These are phyloP conservation scores for Bruguiera gymnorhiza DNA, from an alignment of 345 rosid species.

Conservation along the genomic window DNA sequence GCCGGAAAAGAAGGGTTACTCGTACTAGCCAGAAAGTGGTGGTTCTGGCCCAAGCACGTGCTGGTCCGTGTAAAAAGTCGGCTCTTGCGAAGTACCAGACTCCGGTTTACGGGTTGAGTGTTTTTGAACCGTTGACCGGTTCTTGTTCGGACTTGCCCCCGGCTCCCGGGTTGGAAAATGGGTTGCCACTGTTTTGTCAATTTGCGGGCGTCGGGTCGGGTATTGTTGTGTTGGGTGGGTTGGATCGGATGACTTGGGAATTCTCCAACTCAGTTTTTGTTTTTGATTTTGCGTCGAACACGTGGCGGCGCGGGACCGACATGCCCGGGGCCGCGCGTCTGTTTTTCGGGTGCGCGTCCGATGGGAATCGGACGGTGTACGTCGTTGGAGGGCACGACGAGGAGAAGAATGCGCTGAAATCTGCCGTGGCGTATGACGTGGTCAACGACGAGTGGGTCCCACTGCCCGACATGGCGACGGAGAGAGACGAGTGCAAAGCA, in stretches of 20 bases:
- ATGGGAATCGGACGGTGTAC: constrained; percentile 49
- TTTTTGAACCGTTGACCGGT: constrained; percentile 55
- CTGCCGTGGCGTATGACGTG: constrained; percentile 62
- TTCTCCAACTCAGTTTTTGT: constrained; percentile 45
- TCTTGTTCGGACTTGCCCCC: constrained; percentile 56
- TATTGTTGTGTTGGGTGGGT: constrained; percentile 76
- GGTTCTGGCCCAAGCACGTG: constrained; percentile 54
- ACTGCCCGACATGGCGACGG: constrained; percentile 64
- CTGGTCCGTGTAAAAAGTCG: constrained; percentile 20
- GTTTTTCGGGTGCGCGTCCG: constrained; percentile 68
- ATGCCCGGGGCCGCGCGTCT: constrained; percentile 67
- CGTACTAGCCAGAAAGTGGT: constrained; percentile 44
- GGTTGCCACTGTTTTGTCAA: constrained; percentile 65
- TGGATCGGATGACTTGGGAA: constrained; percentile 64
- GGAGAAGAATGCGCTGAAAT: constrained; percentile 61
- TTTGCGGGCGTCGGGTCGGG: constrained; percentile 53
- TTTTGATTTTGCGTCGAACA: constrained; percentile 44
- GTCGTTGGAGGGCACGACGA: constrained; percentile 77
- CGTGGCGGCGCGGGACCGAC: constrained; percentile 60
- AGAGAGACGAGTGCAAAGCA: constrained; percentile 74
- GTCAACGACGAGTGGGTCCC: constrained; percentile 46
- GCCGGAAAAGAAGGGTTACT: constrained; percentile 27
- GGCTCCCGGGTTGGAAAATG: constrained; percentile 38
- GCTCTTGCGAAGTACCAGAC: constrained; percentile 25
- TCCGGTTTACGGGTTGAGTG: constrained; percentile 37